Percentiles rank a stretch among this genome's conserved stretches.
Conservation (phyloP, 257 asterid species). For the Przewalskia tangutica region DNA sequence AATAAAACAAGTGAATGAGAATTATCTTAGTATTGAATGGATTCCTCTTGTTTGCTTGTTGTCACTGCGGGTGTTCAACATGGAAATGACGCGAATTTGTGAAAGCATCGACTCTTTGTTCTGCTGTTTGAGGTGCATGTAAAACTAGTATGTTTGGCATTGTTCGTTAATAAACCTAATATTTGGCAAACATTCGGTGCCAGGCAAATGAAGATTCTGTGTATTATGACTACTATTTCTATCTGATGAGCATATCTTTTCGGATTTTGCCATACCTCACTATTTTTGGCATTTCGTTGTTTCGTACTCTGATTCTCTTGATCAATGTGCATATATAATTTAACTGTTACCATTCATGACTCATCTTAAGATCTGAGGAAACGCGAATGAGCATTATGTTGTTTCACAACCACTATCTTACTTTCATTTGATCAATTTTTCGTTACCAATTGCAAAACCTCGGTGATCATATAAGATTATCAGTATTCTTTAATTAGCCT, state of each 20-base stretch:
- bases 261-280: neutral
- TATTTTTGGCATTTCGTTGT: neutral
- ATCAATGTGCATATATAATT: neutral
- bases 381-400: too few species aligned
- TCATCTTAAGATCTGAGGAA: too few species aligned
- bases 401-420: neutral
- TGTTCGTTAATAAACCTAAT: neutral
- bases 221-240: too few species aligned
- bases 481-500: neutral
- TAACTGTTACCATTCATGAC: neutral
- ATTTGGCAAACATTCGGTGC: neutral
- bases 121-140: too few species aligned
- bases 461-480: neutral
- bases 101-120: too few species aligned
- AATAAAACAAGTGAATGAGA: neutral
- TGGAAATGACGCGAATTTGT: too few species aligned
- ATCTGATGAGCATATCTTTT: neutral
- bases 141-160: too few species aligned
- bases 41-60: neutral
- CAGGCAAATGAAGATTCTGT: neutral
- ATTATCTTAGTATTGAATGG: neutral
- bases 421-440: neutral
- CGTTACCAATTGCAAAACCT: neutral
- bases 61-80: too few species aligned
- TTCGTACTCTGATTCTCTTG: neutral